Evolutionary conservation across 495 filamentous ascomycete genomes (phyloP), one percentile per base, ranked within the genome.

Genomic region (Penicillium antarcticum): DNA sequence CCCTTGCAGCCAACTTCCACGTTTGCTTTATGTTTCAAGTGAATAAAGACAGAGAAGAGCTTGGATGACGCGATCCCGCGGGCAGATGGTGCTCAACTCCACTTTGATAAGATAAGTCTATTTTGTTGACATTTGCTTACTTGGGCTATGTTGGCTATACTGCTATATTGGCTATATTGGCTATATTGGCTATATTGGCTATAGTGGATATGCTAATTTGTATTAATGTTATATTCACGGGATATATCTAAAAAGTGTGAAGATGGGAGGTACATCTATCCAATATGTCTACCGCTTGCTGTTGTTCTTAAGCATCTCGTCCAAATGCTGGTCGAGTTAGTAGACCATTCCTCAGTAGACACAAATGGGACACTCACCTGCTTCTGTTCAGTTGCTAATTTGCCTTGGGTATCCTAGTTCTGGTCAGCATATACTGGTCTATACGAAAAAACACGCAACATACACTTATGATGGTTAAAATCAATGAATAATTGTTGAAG

Each of bases 401-500:
- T 91, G 17, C 91, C 91, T 52, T 82, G 80, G 52, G 83, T 82
- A 70, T 92, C 91, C 69, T 80, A 50, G 31, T 13, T 36, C 23
- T 5, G n/a, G 52, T 71, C 33, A 71, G 68, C 48, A 62, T 42
- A n/a, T 14, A 9, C 8, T 35, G 11, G 4, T 5, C 18, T n/a
- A 5, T 23, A 1, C 24, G 31, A 0, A 40, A 40, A 13, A 9
- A 32, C 14, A 26, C 37, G 14, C 23, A 43, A 71, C 73, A 29
- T 71, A 82, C 80, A 58, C 86, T 86, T 54, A 98, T 86, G 52
- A 98, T 95, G 8, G 95, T 96, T 69, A 90, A 68, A 9, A 98
- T 81, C 60, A 98, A 76, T 42, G 86, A 88, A 71, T 96, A 97
- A 64, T 98, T 97, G 66, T 97, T 97, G 60, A 83, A 89, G 56